Evolutionary conservation across 2,329 filamentous ascomycete species (phyloP), one percentile per base, ranked within the genome.

Genomic region (Trichoderma citrinoviride): DNA sequence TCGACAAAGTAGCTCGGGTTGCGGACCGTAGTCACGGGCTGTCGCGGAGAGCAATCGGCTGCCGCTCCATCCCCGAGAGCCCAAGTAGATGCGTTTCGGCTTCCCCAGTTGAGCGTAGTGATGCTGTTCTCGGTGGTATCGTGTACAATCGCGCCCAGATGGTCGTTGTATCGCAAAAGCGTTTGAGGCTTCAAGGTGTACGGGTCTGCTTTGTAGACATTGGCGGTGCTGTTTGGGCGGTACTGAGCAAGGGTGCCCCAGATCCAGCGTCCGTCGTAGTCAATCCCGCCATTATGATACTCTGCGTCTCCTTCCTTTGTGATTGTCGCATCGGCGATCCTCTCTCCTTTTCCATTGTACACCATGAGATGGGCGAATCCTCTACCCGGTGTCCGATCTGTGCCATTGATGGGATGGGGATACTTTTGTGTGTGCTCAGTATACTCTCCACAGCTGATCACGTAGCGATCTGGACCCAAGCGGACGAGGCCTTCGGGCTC

Each of bases 401-500:
- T 85, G 5, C 83, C 83, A 41, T 83, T 83, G 72, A 81, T 78
- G 72, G 80, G 80, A 68, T 76, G 73, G 27, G 73, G 70, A 67
- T 77, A 81, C 63, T 77, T 77, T 15, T 74, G 58, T 3, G 79
- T 81, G 0, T 71, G 71, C 23, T 71, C 69, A 4, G 75, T 81
- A 68, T 79, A 82, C 68, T 82, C 77, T 19, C 78, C 80, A 10
- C 77, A 76, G 23, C 77, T 78, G 44, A 83, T 74, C 65, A 82
- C 74, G 62, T 78, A 82, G 17, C 80, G 78, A 47, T 81, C 74
- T 21, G 74, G 67, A 7, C 77, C 75, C 0, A 83, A 67, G 3
- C 79, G 76, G 14, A 81, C 76, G 53, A 83, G 78, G 4, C 82
- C 81, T 66, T 83, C 82, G 1, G 81, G 81, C 64, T 83, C 81